Conservation (phyloP, 106 monocot species). For the Hemerocallis citrina region DNA sequence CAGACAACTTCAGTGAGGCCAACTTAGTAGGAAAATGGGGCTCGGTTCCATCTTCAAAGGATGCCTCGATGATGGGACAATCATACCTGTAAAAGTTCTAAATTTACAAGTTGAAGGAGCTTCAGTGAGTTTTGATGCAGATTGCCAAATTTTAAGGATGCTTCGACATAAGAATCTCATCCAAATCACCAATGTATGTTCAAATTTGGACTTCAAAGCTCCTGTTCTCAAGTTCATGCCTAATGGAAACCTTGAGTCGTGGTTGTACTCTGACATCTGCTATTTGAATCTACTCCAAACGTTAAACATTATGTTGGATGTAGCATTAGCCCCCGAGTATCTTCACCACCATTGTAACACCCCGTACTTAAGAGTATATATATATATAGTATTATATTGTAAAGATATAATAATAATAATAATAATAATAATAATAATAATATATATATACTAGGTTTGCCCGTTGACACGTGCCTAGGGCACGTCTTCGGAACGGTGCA, state of each 20-base stretch:
- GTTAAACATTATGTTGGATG: constrained; percentile 13
- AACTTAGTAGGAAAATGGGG: neutral
- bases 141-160: too few relatives aligned
- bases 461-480: too few relatives aligned
- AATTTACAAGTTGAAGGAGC: constrained; percentile 5
- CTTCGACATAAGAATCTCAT: neutral
- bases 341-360: too few relatives aligned
- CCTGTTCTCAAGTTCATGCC: constrained; percentile 21
- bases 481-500: too few relatives aligned
- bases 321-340: constrained; percentile 13
- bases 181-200: neutral
- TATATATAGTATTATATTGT: too few relatives aligned
- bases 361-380: too few relatives aligned
- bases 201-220: constrained; percentile 7
- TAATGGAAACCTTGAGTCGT: constrained; percentile 18
- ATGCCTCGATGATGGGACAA: constrained; percentile 1
- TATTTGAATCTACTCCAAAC: constrained; percentile 13
- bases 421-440: too few relatives aligned
- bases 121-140: constrained; percentile 7
- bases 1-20: neutral
- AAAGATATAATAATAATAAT: too few relatives aligned
- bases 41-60: neutral
- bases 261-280: constrained; percentile 10
- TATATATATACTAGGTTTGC: too few relatives aligned
- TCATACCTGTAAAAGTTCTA: constrained; percentile 5